These are phyloP conservation scores for Phyllosticta citriasiana DNA, from an alignment of 2,329 filamentous ascomycete species.

Conservation along the genomic window DNA sequence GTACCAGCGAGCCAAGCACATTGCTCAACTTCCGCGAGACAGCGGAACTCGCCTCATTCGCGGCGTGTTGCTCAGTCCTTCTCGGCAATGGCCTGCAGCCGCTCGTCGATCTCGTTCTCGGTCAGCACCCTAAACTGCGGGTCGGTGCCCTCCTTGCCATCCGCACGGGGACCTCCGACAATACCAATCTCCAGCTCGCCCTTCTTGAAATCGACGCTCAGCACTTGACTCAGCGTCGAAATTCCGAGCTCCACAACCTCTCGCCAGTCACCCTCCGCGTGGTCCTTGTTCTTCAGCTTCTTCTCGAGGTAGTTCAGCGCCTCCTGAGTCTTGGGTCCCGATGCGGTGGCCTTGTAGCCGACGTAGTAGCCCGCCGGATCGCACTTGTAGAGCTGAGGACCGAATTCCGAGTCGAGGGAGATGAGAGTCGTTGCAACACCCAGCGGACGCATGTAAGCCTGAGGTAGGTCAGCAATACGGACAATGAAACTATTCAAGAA, in stretches of 20 bases:
- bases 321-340: constrained; percentile 97
- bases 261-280: constrained; percentile 85
- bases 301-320: constrained; percentile 97
- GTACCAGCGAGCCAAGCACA: background rate
- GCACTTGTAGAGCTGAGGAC: constrained; percentile 95
- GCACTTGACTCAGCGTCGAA: constrained; percentile 84
- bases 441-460: constrained; percentile 97
- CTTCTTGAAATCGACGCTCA: constrained; percentile 99
- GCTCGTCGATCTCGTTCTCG: constrained; percentile 96
- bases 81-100: constrained; percentile 95
- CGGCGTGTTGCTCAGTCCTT: constrained; percentile 63
- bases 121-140: constrained; percentile 77
- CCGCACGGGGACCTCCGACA: constrained; percentile 74
- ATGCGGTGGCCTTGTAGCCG: constrained; percentile 95
- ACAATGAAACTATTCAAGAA: background rate
- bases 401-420: constrained; percentile 72
- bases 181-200: constrained; percentile 96
- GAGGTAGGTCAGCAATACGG: constrained; percentile 9
- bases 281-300: constrained; percentile 99
- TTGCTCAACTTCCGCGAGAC: background rate
- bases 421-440: constrained; percentile 83
- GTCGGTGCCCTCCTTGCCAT: constrained; percentile 75
- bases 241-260: constrained; percentile 97
- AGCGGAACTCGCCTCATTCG: background rate
- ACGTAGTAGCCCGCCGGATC: constrained; percentile 97